phyloP scores from a whole-genome alignment of 768 basidiomycete genomes.

The Lyophyllum atratum region DNA sequence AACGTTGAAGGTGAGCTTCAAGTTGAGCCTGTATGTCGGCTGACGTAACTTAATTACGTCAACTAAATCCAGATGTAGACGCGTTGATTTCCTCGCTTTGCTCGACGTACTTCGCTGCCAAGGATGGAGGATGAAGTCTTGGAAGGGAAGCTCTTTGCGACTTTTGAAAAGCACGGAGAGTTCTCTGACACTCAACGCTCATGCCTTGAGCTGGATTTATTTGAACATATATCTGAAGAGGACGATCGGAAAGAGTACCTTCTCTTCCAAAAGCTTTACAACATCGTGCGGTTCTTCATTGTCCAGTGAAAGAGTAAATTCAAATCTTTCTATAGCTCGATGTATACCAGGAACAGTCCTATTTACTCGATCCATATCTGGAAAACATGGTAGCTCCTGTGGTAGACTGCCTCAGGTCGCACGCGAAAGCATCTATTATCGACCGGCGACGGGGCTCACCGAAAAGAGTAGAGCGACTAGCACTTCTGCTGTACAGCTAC shows the following conservation, averaged over 20 bases:
- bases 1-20: neutral
- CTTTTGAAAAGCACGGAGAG: conserved; percentile 65
- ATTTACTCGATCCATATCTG: conserved; percentile 88
- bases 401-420: conserved; percentile 60
- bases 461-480: conserved; percentile 51
- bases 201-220: conserved; percentile 52
- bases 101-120: neutral
- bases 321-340: conserved; percentile 56
- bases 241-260: conserved; percentile 44
- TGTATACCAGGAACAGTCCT: conserved; percentile 91
- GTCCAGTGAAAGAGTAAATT: neutral
- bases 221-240: conserved; percentile 40
- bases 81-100: neutral
- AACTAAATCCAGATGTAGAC: neutral
- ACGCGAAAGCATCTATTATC: conserved; percentile 45
- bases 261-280: conserved; percentile 42
- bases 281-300: conserved; percentile 48
- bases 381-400: conserved; percentile 78
- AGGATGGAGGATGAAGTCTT: conserved; percentile 35
- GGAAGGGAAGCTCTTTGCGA: conserved; percentile 50
- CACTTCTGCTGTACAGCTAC: conserved; percentile 72
- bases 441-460: conserved; percentile 30
- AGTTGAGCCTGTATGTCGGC: neutral
- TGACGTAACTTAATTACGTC: neutral
- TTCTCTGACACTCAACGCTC: conserved; percentile 52